A percentile compares a stretch with the other conserved stretches of the same genome.
Evolutionary conservation across 208 protist genomes (phyloP).

Genomic region (Acanthamoeba triangularis): DNA sequence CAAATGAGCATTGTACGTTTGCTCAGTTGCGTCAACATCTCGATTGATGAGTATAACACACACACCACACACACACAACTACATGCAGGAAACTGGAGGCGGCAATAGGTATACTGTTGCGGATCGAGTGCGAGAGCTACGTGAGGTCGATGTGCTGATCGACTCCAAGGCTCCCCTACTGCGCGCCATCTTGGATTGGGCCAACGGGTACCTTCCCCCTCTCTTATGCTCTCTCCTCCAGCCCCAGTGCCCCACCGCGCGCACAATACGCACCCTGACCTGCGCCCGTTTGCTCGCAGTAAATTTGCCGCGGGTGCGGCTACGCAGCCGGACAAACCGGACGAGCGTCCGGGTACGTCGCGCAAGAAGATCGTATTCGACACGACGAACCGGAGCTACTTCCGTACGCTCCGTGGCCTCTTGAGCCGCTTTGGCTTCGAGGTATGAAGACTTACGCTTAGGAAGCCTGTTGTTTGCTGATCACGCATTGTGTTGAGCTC

Average conservation of each 20-base stretch:
- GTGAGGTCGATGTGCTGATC: not conserved
- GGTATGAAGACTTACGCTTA: not conserved
- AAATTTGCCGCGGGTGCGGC: no score
- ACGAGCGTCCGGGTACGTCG: not conserved
- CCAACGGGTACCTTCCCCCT: not conserved
- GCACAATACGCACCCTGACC: no score
- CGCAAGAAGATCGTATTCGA: constrained; percentile 11
- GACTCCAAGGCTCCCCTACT: not conserved
- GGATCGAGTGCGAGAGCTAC: constrained; percentile 9
- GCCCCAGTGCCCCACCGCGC: no score
- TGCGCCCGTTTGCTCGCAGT: no score
- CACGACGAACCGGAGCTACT: constrained; percentile 13
- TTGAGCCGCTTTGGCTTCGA: not conserved
- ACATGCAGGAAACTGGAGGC: not conserved
- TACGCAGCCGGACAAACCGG: not conserved
- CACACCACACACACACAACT: not conserved
- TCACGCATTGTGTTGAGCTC: no score
- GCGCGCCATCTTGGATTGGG: constrained; percentile 12
- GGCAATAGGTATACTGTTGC: not conserved
- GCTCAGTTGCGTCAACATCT: not conserved
- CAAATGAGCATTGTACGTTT: not conserved
- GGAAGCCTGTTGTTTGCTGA: no score
- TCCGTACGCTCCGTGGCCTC: not conserved
- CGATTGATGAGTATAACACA: not conserved
- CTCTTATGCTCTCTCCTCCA: no score